Conservation (phyloP, 2,329 filamentous ascomycete species). For the Colletotrichum lini region DNA sequence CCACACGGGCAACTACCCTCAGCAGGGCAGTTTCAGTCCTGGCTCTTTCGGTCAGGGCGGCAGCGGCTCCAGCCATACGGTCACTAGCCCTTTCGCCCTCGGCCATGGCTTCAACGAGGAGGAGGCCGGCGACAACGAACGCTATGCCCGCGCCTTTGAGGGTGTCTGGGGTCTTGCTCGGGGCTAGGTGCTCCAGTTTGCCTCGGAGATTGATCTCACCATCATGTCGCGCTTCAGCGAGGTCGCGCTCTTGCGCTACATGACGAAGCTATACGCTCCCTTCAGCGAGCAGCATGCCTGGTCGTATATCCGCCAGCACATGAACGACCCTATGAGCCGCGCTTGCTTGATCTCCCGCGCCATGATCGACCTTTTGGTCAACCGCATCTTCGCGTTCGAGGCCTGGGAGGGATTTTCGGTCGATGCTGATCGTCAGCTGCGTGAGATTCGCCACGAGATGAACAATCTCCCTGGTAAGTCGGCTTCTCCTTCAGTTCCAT, state of each 20-base stretch:
- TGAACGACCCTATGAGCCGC: slow-evolving; percentile 57
- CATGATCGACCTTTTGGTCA: slow-evolving; percentile 59
- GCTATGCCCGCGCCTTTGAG: slow-evolving; percentile 37
- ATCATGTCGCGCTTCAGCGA: slow-evolving; percentile 27
- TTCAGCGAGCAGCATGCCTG: slow-evolving; percentile 55
- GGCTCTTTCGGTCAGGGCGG: slow-evolving; percentile 21
- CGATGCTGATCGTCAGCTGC: slow-evolving; percentile 52
- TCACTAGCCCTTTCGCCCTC: slow-evolving; percentile 16
- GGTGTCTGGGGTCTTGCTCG: slow-evolving; percentile 42
- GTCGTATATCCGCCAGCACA: slow-evolving; percentile 58
- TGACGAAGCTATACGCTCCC: slow-evolving; percentile 39
- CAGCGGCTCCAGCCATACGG: slow-evolving; percentile 13
- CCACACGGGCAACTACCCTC: slow-evolving; percentile 15
- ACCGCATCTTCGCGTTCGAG: slow-evolving; percentile 56
- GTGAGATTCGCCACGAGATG: slow-evolving; percentile 52
- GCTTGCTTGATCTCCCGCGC: slow-evolving; percentile 60
- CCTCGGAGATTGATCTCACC: slow-evolving; percentile 30
- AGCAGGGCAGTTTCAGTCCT: slow-evolving; percentile 21
- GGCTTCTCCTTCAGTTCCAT: neutral
- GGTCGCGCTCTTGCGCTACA: slow-evolving; percentile 36
- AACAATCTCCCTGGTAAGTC: slow-evolving; percentile 54
- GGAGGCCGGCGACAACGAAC: slow-evolving; percentile 34
- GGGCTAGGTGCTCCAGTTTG: slow-evolving; percentile 41
- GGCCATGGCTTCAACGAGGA: slow-evolving; percentile 19
- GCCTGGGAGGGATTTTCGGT: slow-evolving; percentile 57